A percentile compares a stretch with the other conserved stretches of the same genome.
phyloP scores from a whole-genome alignment of 176 grass and related monocot species.

The Oryza coarctata region DNA sequence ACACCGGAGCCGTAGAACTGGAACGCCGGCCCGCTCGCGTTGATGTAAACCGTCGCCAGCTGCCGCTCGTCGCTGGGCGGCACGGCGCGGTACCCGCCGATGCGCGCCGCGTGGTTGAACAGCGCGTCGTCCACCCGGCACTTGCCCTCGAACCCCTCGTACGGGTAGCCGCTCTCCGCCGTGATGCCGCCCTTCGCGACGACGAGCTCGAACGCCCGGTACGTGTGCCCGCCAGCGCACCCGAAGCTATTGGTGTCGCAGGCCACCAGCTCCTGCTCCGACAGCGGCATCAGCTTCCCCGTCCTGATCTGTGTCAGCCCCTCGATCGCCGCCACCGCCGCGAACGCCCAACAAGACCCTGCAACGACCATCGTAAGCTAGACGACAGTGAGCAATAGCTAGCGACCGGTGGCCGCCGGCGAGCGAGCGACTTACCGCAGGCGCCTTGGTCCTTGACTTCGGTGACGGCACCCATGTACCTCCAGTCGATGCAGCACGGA shows the following conservation, averaged over 20 bases:
- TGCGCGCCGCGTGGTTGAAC: background rate
- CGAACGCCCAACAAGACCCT: conserved; percentile 41
- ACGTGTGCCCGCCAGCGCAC: conserved; percentile 15
- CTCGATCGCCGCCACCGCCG: conserved; percentile 35
- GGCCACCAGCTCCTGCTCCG: conserved; percentile 39
- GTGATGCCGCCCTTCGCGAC: conserved; percentile 12
- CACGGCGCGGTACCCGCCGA: background rate
- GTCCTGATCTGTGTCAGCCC: conserved; percentile 40
- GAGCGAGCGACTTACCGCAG: background rate
- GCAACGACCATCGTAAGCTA: background rate
- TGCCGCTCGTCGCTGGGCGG: no score
- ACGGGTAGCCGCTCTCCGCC: background rate
- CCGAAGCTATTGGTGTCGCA: conserved; percentile 12
- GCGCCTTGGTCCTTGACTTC: conserved; percentile 9
- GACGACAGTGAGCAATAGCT: background rate
- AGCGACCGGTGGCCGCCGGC: no score
- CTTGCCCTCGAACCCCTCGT: background rate
- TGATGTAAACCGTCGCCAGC: no score
- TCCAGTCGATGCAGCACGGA: conserved; percentile 21
- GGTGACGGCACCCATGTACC: conserved; percentile 21
- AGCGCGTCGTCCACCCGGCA: conserved; percentile 7
- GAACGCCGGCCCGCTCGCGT: no score
- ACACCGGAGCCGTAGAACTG: background rate
- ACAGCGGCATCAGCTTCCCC: conserved; percentile 21
- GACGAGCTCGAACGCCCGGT: conserved; percentile 34